phyloP scores from a whole-genome alignment of 805 yeast genomes.

The Cyberlindnera bimundalis region DNA sequence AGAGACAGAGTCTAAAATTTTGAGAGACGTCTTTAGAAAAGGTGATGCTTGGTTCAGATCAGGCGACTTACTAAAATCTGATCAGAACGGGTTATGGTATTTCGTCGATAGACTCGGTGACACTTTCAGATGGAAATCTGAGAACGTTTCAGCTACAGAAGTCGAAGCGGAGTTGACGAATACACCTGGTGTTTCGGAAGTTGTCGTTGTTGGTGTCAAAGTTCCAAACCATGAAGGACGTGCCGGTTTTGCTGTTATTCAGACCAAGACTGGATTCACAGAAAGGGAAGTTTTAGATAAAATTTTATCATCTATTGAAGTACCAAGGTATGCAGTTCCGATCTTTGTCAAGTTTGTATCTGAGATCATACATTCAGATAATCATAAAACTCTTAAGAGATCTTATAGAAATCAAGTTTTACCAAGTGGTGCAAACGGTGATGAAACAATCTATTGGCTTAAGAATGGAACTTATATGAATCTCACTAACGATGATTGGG shows the following conservation, averaged over 20 bases:
- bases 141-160: conserved; percentile 90
- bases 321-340: conserved; percentile 88
- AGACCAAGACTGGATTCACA: conserved; percentile 34
- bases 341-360: conserved; percentile 68
- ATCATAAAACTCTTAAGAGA: conserved; percentile 77
- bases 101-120: conserved; percentile 94
- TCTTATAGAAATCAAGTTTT: conserved; percentile 61
- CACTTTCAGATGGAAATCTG: conserved; percentile 95
- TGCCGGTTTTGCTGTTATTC: conserved; percentile 84
- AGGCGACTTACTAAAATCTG: conserved; percentile 77
- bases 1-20: conserved; percentile 76
- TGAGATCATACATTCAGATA: conserved; percentile 65
- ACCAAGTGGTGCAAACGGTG: conserved; percentile 61
- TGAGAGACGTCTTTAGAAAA: conserved; percentile 67
- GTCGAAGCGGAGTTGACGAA: conserved; percentile 71
- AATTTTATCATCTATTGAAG: conserved; percentile 38
- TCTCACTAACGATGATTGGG: conserved; percentile 59
- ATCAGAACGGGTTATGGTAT: conserved; percentile 64
- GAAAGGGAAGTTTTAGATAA: conserved; percentile 34
- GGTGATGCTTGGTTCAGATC: conserved; percentile 92
- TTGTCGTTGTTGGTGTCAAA: conserved; percentile 83
- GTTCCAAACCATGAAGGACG: conserved; percentile 91
- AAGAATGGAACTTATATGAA: conserved; percentile 50
- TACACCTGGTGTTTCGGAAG: conserved; percentile 45
- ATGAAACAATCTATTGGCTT: conserved; percentile 70